A percentile compares a stretch with the other conserved stretches of the same genome.
These are phyloP conservation scores for Aschersonia sp. DNA, from an alignment of 2,329 filamentous ascomycete genomes.

Conservation along the genomic window DNA sequence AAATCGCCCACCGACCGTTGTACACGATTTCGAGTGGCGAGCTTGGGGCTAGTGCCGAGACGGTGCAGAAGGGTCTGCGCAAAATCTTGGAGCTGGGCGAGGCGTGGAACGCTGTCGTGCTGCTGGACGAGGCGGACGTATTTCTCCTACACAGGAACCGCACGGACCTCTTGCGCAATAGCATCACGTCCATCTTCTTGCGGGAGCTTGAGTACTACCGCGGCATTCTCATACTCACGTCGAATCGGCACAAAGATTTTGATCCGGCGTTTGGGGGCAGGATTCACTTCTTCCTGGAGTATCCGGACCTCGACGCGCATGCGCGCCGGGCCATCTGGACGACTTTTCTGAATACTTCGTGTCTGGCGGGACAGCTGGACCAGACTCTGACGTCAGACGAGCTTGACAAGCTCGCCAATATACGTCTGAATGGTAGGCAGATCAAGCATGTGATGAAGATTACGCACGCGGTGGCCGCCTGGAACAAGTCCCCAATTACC, in stretches of 20 bases:
- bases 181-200: constrained; percentile 21
- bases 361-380: too few species aligned
- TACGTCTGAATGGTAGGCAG: too few species aligned
- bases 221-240: constrained; percentile 33
- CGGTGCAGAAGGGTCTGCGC: constrained; percentile 46
- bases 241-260: constrained; percentile 29
- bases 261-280: constrained; percentile 31
- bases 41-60: constrained; percentile 49
- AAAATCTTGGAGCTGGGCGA: constrained; percentile 50
- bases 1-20: constrained; percentile 31
- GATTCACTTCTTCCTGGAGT: constrained; percentile 33
- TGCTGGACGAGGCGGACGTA: constrained; percentile 23
- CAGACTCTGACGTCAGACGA: too few species aligned
- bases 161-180: constrained; percentile 13
- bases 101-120: constrained; percentile 24
- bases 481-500: too few species aligned
- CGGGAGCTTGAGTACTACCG: constrained; percentile 32
- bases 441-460: too few species aligned
- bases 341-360: too few species aligned
- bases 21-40: constrained; percentile 49
- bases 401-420: too few species aligned
- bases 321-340: constrained; percentile 23
- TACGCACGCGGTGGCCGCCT: too few species aligned
- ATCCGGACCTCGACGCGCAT: constrained; percentile 22
- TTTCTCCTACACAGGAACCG: constrained; percentile 15